These are phyloP conservation scores for Diaporthe sp. DNA, from an alignment of 2,329 filamentous ascomycete species.

Conservation along the genomic window DNA sequence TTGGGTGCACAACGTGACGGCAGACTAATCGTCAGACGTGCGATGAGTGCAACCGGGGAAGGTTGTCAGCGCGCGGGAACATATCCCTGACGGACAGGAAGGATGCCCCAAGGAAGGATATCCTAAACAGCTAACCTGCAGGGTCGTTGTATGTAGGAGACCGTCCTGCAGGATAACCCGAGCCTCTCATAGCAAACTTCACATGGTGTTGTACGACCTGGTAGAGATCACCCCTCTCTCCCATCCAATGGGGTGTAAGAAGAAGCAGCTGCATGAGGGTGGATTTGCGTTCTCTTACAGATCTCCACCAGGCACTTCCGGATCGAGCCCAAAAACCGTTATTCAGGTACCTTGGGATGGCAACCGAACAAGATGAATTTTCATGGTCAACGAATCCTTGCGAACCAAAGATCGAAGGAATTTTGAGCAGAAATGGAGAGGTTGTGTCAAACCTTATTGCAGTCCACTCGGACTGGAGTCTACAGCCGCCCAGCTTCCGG, in stretches of 20 bases:
- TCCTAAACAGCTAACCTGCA: background rate
- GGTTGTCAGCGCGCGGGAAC: background rate
- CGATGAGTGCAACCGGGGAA: background rate
- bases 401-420: background rate
- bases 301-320: conserved; percentile 2
- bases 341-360: background rate
- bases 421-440: background rate
- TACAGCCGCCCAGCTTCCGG: background rate
- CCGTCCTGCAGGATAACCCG: background rate
- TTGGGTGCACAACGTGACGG: background rate
- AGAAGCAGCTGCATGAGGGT: background rate
- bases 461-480: background rate
- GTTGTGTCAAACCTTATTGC: background rate
- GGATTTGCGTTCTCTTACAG: background rate
- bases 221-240: background rate
- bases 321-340: background rate
- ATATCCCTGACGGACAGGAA: background rate
- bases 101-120: background rate
- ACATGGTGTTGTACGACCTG: too few species aligned
- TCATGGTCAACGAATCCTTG: background rate
- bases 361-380: background rate
- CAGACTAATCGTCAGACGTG: background rate
- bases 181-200: background rate
- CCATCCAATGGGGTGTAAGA: background rate
- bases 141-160: background rate